These are phyloP conservation scores for Ampelocalamus luodianensis DNA, from an alignment of 176 grass and related monocot species.

Conservation along the genomic window DNA sequence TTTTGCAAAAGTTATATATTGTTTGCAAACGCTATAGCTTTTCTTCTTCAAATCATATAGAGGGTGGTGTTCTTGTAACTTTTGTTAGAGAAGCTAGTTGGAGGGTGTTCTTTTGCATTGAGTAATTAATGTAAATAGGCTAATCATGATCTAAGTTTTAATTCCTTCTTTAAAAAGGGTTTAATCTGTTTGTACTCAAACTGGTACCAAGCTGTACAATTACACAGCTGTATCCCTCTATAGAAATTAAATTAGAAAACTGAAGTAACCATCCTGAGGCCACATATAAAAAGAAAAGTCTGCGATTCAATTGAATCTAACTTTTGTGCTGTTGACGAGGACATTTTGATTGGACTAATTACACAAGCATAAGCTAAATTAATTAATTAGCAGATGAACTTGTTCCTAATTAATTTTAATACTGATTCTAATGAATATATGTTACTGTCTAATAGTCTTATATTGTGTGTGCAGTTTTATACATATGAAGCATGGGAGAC, in stretches of 20 bases:
- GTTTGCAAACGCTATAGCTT: no score
- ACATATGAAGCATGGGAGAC: no score
- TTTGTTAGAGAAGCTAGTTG: neutral
- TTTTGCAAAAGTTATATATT: no score
- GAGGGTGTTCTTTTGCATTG: neutral
- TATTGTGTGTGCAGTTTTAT: no score
- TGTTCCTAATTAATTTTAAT: no score
- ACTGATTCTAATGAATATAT: no score
- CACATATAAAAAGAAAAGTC: conserved; percentile 12
- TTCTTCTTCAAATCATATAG: no score
- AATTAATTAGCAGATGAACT: no score
- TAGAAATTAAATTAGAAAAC: neutral
- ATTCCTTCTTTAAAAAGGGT: neutral
- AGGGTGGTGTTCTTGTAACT: neutral
- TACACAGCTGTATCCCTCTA: conserved; percentile 17
- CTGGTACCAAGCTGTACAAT: neutral
- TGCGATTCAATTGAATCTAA: neutral
- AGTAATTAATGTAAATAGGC: neutral
- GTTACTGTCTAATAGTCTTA: no score
- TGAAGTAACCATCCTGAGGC: neutral
- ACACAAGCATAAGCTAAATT: no score
- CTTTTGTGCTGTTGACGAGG: neutral
- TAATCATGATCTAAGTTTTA: neutral
- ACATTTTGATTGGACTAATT: no score
- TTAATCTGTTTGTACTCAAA: conserved; percentile 15